phyloP scores from a whole-genome alignment of 1,284 basidiomycete species.

The Tilletia horrida region DNA sequence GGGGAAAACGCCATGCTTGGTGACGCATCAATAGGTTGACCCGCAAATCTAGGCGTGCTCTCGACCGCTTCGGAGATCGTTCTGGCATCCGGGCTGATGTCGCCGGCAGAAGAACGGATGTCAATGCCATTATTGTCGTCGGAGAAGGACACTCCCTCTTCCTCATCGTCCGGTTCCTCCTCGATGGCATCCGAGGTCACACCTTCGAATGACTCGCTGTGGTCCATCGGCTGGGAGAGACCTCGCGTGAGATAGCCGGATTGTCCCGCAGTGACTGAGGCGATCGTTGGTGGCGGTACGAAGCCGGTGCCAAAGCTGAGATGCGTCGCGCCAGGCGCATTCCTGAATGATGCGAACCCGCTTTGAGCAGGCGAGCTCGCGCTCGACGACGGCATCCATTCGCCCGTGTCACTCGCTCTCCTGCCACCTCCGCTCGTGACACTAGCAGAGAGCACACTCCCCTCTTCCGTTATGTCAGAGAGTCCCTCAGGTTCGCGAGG shows the following conservation, averaged over 20 bases:
- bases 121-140: slow-evolving; percentile 5
- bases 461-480: slow-evolving; percentile 45
- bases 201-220: slow-evolving; percentile 14
- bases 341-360: not conserved
- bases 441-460: slow-evolving; percentile 31
- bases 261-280: not conserved
- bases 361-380: slow-evolving; percentile 8
- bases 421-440: slow-evolving; percentile 19
- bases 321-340: not conserved
- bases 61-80: too few relatives aligned
- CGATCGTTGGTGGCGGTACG: not conserved
- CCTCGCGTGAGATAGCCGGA: not conserved
- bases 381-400: not conserved
- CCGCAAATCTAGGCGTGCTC: not conserved
- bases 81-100: too few relatives aligned
- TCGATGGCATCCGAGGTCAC: slow-evolving; percentile 21
- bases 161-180: slow-evolving; percentile 8
- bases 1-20: not conserved
- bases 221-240: slow-evolving; percentile 17
- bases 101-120: too few relatives aligned
- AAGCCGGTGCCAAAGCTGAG: not conserved
- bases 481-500: slow-evolving; percentile 34
- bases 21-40: not conserved
- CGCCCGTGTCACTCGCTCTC: not conserved
- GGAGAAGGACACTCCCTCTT: not conserved